A percentile compares a stretch with the other conserved stretches of the same genome.
These are phyloP conservation scores for Tylopilus subfusipes DNA, from an alignment of 768 basidiomycete genomes.

Conservation along the genomic window DNA sequence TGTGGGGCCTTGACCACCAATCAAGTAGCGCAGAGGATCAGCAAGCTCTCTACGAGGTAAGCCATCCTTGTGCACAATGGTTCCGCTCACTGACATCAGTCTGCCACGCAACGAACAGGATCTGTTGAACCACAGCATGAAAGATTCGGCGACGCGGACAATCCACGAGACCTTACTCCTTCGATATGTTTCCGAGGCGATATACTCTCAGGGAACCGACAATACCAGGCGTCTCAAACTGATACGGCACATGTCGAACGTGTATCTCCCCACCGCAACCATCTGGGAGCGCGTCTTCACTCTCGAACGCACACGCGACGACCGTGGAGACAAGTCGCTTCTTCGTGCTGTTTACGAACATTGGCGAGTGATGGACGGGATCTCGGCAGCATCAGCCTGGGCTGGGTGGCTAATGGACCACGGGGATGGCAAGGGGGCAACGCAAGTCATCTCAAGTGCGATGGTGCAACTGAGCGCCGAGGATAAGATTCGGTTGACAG, in stretches of 20 bases:
- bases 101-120: constrained; percentile 28
- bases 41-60: constrained; percentile 35
- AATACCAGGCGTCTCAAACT: constrained; percentile 18
- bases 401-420: constrained; percentile 44
- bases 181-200: constrained; percentile 39
- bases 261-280: constrained; percentile 40
- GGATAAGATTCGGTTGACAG: constrained; percentile 34
- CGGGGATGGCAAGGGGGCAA: constrained; percentile 41
- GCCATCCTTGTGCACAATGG: neutral
- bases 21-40: constrained; percentile 13
- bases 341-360: constrained; percentile 35
- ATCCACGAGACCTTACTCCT: constrained; percentile 49
- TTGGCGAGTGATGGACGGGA: constrained; percentile 40
- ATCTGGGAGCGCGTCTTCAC: constrained; percentile 46
- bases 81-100: neutral
- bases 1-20: constrained; percentile 46
- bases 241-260: constrained; percentile 40
- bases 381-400: constrained; percentile 42
- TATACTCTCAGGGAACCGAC: constrained; percentile 19
- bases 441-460: constrained; percentile 34
- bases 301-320: constrained; percentile 22
- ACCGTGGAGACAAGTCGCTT: constrained; percentile 15
- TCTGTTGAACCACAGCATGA: constrained; percentile 47
- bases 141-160: constrained; percentile 33
- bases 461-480: constrained; percentile 25